Conservation (phyloP, 2,329 filamentous ascomycete genomes). For the Colletotrichum sp. region DNA sequence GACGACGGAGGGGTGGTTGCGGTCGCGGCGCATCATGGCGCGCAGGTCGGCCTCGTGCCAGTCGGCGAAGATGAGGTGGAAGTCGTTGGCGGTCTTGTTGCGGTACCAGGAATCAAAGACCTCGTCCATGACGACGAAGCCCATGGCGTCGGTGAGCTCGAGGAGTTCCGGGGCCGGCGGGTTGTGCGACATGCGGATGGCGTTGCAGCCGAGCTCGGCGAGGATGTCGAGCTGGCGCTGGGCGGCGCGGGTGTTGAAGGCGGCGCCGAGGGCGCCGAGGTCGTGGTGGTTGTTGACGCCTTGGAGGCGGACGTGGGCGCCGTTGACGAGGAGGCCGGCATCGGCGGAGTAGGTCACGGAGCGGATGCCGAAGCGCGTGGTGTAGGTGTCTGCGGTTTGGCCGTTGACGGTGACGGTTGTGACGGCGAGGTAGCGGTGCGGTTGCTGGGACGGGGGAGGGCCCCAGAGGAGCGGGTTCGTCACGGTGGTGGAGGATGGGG, state of each 20-base stretch:
- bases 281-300: conserved; percentile 58
- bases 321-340: conserved; percentile 51
- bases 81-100: conserved; percentile 53
- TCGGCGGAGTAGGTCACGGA: conserved; percentile 41
- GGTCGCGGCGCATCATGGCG: conserved; percentile 55
- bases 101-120: conserved; percentile 57
- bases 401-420: conserved; percentile 38
- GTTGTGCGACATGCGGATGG: conserved; percentile 57
- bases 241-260: conserved; percentile 53
- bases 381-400: conserved; percentile 45
- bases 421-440: conserved; percentile 52
- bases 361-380: conserved; percentile 56
- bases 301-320: conserved; percentile 44
- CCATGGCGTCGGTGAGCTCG: conserved; percentile 52
- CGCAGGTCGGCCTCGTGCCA: conserved; percentile 60
- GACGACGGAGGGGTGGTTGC: conserved; percentile 59
- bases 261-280: conserved; percentile 52
- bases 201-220: conserved; percentile 53
- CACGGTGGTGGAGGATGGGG: conserved; percentile 33
- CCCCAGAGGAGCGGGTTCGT: conserved; percentile 51
- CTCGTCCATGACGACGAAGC: conserved; percentile 57
- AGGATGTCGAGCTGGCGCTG: conserved; percentile 55
- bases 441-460: conserved; percentile 46
- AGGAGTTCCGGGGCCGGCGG: conserved; percentile 56
- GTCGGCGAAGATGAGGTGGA: conserved; percentile 54